These are phyloP conservation scores for Hypericum perforatum DNA, from an alignment of 345 rosid species.

Conservation along the genomic window DNA sequence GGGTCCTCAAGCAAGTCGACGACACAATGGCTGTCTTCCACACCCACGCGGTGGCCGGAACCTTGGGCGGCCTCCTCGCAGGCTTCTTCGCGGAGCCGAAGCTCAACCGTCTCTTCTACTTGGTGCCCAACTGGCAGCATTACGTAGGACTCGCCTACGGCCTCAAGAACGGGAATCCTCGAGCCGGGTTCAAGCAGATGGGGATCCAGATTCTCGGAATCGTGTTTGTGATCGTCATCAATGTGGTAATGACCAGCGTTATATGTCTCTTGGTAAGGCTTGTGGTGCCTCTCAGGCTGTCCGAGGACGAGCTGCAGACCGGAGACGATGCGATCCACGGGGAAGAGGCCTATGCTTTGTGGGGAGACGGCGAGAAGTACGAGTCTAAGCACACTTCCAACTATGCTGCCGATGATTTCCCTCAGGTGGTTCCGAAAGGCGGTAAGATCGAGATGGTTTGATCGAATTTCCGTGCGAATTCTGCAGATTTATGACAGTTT, in stretches of 20 bases:
- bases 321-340: conserved; percentile 1
- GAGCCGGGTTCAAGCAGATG: background rate
- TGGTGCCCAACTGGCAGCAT: background rate
- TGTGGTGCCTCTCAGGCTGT: conserved; percentile 1
- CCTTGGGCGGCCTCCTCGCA: conserved; percentile 27
- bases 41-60: conserved; percentile 38
- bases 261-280: background rate
- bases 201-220: background rate
- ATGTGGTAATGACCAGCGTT: background rate
- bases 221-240: background rate
- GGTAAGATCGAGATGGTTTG: too few species aligned
- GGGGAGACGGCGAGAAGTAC: conserved; percentile 2
- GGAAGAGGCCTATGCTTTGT: background rate
- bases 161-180: background rate
- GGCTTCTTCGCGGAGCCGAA: conserved; percentile 32
- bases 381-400: background rate
- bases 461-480: too few species aligned
- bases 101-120: conserved; percentile 22
- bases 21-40: conserved; percentile 35
- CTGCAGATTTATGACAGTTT: too few species aligned
- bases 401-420: too few species aligned
- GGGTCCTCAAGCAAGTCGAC: conserved; percentile 29
- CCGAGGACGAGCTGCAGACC: background rate
- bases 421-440: too few species aligned
- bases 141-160: conserved; percentile 2